phyloP scores from a whole-genome alignment of 2,329 filamentous ascomycete genomes.

The Venturiaceae sp. region DNA sequence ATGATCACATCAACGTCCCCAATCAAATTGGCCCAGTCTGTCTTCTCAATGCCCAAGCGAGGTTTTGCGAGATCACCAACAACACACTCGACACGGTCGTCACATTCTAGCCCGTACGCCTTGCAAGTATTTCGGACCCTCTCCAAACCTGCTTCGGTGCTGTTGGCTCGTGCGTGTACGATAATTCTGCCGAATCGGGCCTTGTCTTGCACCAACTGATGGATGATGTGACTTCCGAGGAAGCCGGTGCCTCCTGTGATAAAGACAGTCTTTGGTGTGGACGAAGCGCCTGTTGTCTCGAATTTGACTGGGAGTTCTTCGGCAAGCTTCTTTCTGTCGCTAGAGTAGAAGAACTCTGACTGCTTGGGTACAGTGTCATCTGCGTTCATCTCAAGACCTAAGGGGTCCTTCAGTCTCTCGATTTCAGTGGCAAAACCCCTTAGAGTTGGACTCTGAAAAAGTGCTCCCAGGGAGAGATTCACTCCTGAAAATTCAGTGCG shows the following conservation, averaged over 20 bases:
- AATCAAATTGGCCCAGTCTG: conserved; percentile 54
- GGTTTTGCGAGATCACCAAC: conserved; percentile 65
- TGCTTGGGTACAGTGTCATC: conserved; percentile 34
- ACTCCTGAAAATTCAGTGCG: conserved; percentile 50
- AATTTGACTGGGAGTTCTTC: conserved; percentile 36
- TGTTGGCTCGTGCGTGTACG: conserved; percentile 64
- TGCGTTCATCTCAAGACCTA: conserved; percentile 21
- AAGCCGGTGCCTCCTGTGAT: conserved; percentile 88
- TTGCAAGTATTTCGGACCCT: conserved; percentile 58
- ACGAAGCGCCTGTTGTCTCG: conserved; percentile 16
- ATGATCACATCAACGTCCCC: conserved; percentile 58
- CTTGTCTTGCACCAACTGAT: conserved; percentile 58
- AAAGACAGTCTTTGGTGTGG: conserved; percentile 53
- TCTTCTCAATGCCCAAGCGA: conserved; percentile 60
- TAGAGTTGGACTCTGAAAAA: conserved; percentile 60
- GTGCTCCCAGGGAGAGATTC: conserved; percentile 59
- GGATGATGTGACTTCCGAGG: conserved; percentile 70
- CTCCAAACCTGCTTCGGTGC: conserved; percentile 47
- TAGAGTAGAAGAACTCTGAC: conserved; percentile 39
- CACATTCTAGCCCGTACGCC: conserved; percentile 69
- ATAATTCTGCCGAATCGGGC: conserved; percentile 53
- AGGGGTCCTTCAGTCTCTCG: conserved; percentile 39
- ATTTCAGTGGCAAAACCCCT: conserved; percentile 44
- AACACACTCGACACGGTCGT: conserved; percentile 53
- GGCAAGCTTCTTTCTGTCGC: conserved; percentile 39